Evolutionary conservation across 495 filamentous ascomycete species (phyloP), one percentile per base, ranked within the genome.

Genomic region (Aspergillus homomorphus): DNA sequence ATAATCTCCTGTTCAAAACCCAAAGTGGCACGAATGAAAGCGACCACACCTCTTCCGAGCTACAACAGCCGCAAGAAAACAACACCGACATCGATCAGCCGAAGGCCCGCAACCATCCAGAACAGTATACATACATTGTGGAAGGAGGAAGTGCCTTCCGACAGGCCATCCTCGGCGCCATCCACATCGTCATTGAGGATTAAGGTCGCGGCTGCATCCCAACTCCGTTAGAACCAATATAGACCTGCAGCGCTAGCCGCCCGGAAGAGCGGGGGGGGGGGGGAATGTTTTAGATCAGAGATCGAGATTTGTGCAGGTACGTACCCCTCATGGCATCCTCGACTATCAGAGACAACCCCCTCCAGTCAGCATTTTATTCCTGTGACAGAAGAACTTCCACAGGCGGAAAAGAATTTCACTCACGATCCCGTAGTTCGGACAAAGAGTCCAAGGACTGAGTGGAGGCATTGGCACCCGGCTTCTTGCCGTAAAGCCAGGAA

Each of bases 161-260:
- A 82, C 18, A 98, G 79, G 38, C 82, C 83, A 58, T 75, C 80
- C 71, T 97, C 93, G 2, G 94, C 94, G 28, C 83, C 86, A 44
- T 90, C 89, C 56, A 98, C 88, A 73, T 97, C 92, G 73, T 98
- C 94, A 67, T 94, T 89, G 78, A 98, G 91, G 65, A 98, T 93
- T 30, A 87, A 71, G 58, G 73, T 82, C 42, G 73, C 75, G 45
- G 82, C 82, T 82, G 61, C 60, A 24, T 14, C 60, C 41, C 52
- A 45, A 54, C 38, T 38, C 10, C 14, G 51, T 49, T 42, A 51
- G 48, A 24, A 38, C 33, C 33, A 38, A 58, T 56, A 48, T 24
- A 23, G 12, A 20, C 26, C 45, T 46, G 14, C 21, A 28, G 30
- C 20, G 26, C 41, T 45, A 52, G 21, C 16, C 23, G n/a, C 21